Conservation (phyloP, 441 rosid genomes). For the Corymbia calophylla region DNA sequence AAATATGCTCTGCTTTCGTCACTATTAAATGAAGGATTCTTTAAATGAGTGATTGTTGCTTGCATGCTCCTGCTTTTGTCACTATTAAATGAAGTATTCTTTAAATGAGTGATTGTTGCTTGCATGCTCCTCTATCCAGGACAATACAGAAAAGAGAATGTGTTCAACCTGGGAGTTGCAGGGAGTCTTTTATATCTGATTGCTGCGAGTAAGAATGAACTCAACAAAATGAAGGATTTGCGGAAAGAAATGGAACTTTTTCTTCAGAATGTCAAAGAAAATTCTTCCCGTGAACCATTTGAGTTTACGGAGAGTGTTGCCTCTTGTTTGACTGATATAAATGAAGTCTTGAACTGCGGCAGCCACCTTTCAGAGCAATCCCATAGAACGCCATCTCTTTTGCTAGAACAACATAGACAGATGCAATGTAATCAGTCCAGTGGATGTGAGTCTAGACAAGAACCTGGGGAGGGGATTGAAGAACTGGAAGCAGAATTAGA, state of each 20-base stretch:
- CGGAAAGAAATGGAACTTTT: conserved; percentile 47
- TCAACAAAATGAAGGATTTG: conserved; percentile 40
- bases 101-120: no score
- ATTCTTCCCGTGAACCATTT: neutral
- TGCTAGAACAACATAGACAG: conserved; percentile 17
- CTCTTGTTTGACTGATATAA: conserved; percentile 19
- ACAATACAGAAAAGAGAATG: conserved; percentile 14
- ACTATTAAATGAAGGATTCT: neutral
- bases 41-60: neutral
- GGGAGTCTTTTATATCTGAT: conserved; percentile 49
- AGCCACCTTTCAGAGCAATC: conserved; percentile 16
- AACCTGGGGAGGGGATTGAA: conserved; percentile 37
- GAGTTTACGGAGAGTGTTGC: conserved; percentile 12
- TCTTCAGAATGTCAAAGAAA: conserved; percentile 30
- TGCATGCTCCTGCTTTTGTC: neutral
- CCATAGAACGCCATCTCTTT: neutral
- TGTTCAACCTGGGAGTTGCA: conserved; percentile 47
- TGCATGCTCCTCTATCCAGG: conserved; percentile 13
- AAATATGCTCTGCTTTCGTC: neutral
- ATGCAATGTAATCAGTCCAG: conserved; percentile 25
- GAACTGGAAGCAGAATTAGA: conserved; percentile 76
- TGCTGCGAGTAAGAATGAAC: conserved; percentile 56
- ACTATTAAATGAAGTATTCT: no score
- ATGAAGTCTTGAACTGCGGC: conserved; percentile 20
- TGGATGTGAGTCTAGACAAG: conserved; percentile 17